Evolutionary conservation across 225 moss, liverwort and hornwort genomes (phyloP), one percentile per base, ranked within the genome.

Genomic region (Bryum argenteum): DNA sequence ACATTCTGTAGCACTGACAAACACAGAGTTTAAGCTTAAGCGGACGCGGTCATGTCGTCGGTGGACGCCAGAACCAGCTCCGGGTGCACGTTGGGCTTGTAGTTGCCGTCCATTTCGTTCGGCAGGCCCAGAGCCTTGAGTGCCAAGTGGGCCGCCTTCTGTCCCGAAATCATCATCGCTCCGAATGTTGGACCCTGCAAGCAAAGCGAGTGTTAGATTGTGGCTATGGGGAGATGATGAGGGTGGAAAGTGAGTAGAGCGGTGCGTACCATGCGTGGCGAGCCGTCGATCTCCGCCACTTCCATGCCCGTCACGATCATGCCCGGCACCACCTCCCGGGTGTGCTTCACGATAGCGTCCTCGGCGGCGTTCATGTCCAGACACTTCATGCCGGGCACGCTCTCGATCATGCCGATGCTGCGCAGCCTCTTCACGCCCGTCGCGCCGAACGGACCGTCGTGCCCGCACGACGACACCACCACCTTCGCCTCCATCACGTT

Each of bases 291-390:
- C 40, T 97, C 97, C 0, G 97, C 97, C 1, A 94, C 97, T 77
- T 97, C 94, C 97, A 97, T 97, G 20, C 97, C 94, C 2, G 94
- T 94, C 63, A 97, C 85, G 53, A 97, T 97, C 94, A 97, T 97
- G 28, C 97, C 94, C 0, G 97, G 97, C 10, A 94, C 94, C 8
- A 97, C 92, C 83, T 92, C 92, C 1, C 94, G 97, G 0, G 97
- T 97, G 54, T 84, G 41, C 68, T 83, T 72, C 15, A 97, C 97
- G 1, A 97, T 92, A 2, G 89, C 92, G 45, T 97, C 97, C 64
- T 97, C 94, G 1, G 97, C 97, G 2, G 90, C 79, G 74, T 97
- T 97, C 94, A 97, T 96, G 77, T 96, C 96, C 52, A 96, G 58
- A 39, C 89, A 89, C 75, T 90, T 87, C 96, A 96, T 93, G 39